These are phyloP conservation scores for Galeopsis tetrahit DNA, from an alignment of 257 asterid species.

Conservation along the genomic window DNA sequence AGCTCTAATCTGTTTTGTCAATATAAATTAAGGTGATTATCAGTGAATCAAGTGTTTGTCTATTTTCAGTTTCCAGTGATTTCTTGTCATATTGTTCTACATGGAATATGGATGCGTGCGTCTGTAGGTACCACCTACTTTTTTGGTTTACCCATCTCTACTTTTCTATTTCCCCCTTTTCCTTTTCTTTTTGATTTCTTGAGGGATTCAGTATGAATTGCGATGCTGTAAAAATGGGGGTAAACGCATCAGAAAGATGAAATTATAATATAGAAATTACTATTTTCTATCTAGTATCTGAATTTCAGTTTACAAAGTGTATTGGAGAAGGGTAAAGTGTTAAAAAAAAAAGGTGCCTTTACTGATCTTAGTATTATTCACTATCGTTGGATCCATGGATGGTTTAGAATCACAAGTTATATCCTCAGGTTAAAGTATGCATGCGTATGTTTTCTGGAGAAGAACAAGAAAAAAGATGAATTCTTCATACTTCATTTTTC, in stretches of 20 bases:
- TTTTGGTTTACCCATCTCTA: conserved; percentile 19
- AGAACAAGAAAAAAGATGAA: conserved; percentile 12
- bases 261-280: conserved; percentile 13
- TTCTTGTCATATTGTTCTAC: conserved; percentile 21
- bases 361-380: neutral
- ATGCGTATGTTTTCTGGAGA: conserved; percentile 7
- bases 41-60: conserved; percentile 33
- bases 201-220: conserved; percentile 14
- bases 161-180: neutral
- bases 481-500: neutral
- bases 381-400: conserved; percentile 2
- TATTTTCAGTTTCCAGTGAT: conserved; percentile 13
- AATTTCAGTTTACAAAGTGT: conserved; percentile 23
- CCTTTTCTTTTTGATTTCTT: conserved; percentile 5
- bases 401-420: conserved; percentile 1
- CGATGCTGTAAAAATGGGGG: conserved; percentile 7
- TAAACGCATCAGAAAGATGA: conserved; percentile 5
- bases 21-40: conserved; percentile 35
- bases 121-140: conserved; percentile 8
- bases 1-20: conserved; percentile 33
- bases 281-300: conserved; percentile 23
- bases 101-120: conserved; percentile 34
- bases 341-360: neutral
- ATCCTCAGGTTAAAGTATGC: conserved; percentile 8
- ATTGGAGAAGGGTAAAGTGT: conserved; percentile 4